These are phyloP conservation scores for Nakazawaea sp. DNA, from an alignment of 805 yeast species.

Conservation along the genomic window DNA sequence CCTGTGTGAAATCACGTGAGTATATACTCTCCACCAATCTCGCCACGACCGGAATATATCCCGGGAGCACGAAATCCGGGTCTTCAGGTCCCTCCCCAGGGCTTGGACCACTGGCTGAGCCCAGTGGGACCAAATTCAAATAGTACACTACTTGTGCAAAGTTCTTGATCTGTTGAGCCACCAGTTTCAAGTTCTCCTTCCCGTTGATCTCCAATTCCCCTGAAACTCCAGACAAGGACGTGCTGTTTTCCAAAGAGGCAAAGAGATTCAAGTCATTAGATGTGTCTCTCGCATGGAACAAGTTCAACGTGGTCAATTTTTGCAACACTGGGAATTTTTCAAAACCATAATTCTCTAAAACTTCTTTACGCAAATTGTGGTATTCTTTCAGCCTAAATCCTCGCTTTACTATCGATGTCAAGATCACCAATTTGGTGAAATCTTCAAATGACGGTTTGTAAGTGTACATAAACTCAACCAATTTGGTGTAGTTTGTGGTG, in stretches of 20 bases:
- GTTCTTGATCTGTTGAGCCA: slow-evolving; percentile 25
- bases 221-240: neutral
- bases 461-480: slow-evolving; percentile 45
- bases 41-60: slow-evolving; percentile 70
- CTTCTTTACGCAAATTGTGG: slow-evolving; percentile 43
- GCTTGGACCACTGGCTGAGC: too few species aligned
- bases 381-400: slow-evolving; percentile 67
- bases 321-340: slow-evolving; percentile 39
- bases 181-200: slow-evolving; percentile 1
- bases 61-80: slow-evolving; percentile 65
- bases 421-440: slow-evolving; percentile 45
- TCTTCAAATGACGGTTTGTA: slow-evolving; percentile 31
- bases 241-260: slow-evolving; percentile 7
- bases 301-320: slow-evolving; percentile 38
- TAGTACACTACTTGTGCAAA: slow-evolving; percentile 27
- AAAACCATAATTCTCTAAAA: slow-evolving; percentile 62
- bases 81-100: slow-evolving; percentile 31
- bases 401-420: slow-evolving; percentile 56
- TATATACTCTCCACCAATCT: slow-evolving; percentile 68
- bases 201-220: neutral
- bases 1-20: slow-evolving; percentile 36
- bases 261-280: slow-evolving; percentile 6
- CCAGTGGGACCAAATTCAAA: slow-evolving; percentile 42
- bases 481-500: slow-evolving; percentile 25
- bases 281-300: slow-evolving; percentile 31